A percentile compares a stretch with the other conserved stretches of the same genome.
Conservation (phyloP, 768 basidiomycete genomes). For the Austroboletus eburneus region DNA sequence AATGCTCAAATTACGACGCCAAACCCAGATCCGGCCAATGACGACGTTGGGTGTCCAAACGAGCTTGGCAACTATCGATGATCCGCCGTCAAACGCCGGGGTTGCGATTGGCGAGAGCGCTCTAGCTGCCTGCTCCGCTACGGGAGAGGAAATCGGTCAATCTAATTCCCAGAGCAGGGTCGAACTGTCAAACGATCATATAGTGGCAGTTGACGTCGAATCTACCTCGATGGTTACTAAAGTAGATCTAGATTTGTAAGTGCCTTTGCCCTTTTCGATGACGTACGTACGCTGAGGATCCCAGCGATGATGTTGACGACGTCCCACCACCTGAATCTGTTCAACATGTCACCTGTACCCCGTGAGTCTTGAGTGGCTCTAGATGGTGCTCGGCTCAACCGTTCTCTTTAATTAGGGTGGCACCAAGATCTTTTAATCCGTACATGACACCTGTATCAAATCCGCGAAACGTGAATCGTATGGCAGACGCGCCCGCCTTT, state of each 20-base stretch:
- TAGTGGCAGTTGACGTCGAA: not conserved
- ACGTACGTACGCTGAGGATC: not conserved
- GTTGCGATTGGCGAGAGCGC: not conserved
- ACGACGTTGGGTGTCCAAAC: constrained; percentile 21
- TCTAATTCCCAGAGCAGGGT: not conserved
- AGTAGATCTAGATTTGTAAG: constrained; percentile 9
- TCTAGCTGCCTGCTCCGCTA: not conserved
- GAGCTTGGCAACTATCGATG: constrained; percentile 5
- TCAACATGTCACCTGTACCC: constrained; percentile 9
- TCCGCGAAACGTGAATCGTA: constrained; percentile 8
- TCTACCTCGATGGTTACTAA: not conserved
- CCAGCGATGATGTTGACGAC: constrained; percentile 1
- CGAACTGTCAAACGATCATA: not conserved
- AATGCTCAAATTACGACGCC: constrained; percentile 5
- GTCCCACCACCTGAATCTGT: not conserved
- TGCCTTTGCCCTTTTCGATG: not conserved
- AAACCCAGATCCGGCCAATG: constrained; percentile 2
- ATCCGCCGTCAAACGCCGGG: not conserved
- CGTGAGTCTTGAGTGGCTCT: constrained; percentile 10
- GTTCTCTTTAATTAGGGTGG: constrained; percentile 5
- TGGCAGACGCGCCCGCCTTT: not conserved
- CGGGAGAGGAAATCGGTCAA: not conserved
- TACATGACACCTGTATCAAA: constrained; percentile 28
- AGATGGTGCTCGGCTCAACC: not conserved
- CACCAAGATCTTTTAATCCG: constrained; percentile 16